A percentile compares a stretch with the other conserved stretches of the same genome.
Evolutionary conservation across 495 filamentous ascomycete genomes (phyloP).

Genomic region (Geopyxis carbonaria): DNA sequence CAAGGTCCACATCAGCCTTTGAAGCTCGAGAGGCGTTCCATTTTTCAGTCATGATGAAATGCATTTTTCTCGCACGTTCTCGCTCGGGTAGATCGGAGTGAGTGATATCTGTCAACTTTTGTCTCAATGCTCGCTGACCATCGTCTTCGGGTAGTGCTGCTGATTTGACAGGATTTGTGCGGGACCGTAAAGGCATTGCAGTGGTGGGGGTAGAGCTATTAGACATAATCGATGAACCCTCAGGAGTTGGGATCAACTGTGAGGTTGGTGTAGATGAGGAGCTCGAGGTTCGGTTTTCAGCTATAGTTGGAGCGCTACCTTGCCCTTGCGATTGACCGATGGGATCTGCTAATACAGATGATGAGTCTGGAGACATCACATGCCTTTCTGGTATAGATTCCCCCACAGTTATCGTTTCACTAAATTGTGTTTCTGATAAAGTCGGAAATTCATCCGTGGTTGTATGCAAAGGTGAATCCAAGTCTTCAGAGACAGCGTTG

Average conservation of each 20-base stretch:
- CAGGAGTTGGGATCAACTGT: conserved; percentile 18
- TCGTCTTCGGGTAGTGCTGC: conserved; percentile 67
- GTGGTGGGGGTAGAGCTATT: conserved; percentile 9
- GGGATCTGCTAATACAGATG: no score
- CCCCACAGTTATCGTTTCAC: no score
- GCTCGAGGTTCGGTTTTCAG: no score
- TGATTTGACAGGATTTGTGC: conserved; percentile 14
- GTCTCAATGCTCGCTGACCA: conserved; percentile 63
- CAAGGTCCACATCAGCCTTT: conserved; percentile 10
- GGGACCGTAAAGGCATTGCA: no score
- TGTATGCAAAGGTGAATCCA: no score
- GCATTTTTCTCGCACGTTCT: conserved; percentile 72
- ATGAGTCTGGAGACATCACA: no score
- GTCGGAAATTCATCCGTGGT: no score
- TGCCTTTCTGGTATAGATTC: no score
- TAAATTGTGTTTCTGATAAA: no score
- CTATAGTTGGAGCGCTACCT: no score
- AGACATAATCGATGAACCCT: conserved; percentile 14
- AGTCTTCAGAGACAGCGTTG: no score
- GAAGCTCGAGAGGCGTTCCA: conserved; percentile 37
- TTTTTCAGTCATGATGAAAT: conserved; percentile 62
- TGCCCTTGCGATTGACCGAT: no score
- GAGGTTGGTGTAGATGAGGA: conserved; percentile 7
- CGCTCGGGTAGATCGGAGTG: conserved; percentile 41
- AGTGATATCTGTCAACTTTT: conserved; percentile 62